These are phyloP conservation scores for Talaromyces sp. DNA, from an alignment of 2,329 filamentous ascomycete species.

Conservation along the genomic window DNA sequence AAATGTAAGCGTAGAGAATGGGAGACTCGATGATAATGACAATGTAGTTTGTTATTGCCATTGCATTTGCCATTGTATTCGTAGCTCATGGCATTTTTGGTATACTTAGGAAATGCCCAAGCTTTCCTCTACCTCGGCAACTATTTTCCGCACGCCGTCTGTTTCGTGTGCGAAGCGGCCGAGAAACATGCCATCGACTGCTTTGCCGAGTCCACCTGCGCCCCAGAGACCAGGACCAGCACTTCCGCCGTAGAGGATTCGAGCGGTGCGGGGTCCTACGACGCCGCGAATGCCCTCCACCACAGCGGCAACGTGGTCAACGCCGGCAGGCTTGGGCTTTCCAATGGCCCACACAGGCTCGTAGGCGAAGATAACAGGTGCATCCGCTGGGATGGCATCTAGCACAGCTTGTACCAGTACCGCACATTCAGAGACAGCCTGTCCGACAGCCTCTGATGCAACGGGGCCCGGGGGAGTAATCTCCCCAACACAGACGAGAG, in stretches of 20 bases:
- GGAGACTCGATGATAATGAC: no score
- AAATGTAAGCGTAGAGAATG: neutral
- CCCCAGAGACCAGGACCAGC: conserved; percentile 76
- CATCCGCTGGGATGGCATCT: conserved; percentile 60
- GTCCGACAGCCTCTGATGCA: conserved; percentile 52
- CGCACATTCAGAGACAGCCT: conserved; percentile 67
- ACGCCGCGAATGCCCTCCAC: conserved; percentile 63
- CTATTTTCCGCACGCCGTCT: conserved; percentile 60
- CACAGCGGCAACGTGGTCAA: conserved; percentile 72
- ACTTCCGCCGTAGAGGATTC: conserved; percentile 80
- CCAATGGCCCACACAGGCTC: conserved; percentile 92
- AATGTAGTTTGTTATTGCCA: no score
- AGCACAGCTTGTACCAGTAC: conserved; percentile 68
- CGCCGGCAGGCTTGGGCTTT: conserved; percentile 68
- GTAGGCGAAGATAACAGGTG: conserved; percentile 77
- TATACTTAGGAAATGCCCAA: neutral
- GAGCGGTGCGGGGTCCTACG: conserved; percentile 60
- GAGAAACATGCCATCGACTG: conserved; percentile 78
- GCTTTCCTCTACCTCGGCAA: neutral
- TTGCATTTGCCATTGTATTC: neutral
- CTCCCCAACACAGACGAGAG: conserved; percentile 81
- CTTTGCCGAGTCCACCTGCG: conserved; percentile 58
- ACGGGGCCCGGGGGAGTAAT: conserved; percentile 53
- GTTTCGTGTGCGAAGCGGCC: conserved; percentile 81
- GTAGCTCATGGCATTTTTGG: neutral